These are phyloP conservation scores for Colletotrichum horii DNA, from an alignment of 2,329 filamentous ascomycete species.

Conservation along the genomic window DNA sequence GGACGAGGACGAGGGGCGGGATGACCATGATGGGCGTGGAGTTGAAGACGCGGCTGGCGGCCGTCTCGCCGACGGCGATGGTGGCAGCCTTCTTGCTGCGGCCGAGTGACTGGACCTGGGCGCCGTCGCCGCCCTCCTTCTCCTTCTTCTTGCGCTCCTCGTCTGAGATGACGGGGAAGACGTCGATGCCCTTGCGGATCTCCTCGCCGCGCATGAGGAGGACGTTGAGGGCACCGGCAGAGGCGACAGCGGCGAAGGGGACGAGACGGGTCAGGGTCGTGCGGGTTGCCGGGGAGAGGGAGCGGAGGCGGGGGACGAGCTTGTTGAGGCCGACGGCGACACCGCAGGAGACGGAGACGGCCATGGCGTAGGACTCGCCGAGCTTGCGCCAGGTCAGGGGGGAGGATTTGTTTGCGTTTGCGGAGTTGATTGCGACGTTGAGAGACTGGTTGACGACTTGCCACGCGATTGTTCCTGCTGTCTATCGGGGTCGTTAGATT, in stretches of 20 bases:
- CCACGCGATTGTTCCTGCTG: conserved; percentile 87
- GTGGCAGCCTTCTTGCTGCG: conserved; percentile 88
- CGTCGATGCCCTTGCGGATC: conserved; percentile 89
- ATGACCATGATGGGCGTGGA: conserved; percentile 97
- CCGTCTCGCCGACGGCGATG: conserved; percentile 91
- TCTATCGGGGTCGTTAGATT: conserved; percentile 49
- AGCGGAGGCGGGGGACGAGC: conserved; percentile 82
- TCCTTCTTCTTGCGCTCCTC: conserved; percentile 65
- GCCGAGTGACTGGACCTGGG: conserved; percentile 72
- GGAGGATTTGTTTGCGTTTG: conserved; percentile 97
- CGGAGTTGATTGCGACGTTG: conserved; percentile 96
- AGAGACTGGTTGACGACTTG: conserved; percentile 97
- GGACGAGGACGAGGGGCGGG: conserved; percentile 84
- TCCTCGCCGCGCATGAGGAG: conserved; percentile 98
- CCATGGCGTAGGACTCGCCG: conserved; percentile 87
- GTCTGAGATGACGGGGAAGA: conserved; percentile 81
- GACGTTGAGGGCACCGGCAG: conserved; percentile 90
- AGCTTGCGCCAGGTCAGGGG: conserved; percentile 83
- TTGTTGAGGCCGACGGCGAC: conserved; percentile 93
- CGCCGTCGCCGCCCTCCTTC: conserved; percentile 60
- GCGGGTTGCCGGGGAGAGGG: conserved; percentile 75
- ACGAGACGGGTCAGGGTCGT: conserved; percentile 85
- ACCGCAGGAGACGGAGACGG: conserved; percentile 90
- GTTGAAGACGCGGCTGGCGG: conserved; percentile 88
- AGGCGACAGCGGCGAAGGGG: conserved; percentile 93